Percentiles rank a stretch among this genome's conserved stretches.
phyloP scores from a whole-genome alignment of 768 basidiomycete species.

The Cystobasidium tubakii region DNA sequence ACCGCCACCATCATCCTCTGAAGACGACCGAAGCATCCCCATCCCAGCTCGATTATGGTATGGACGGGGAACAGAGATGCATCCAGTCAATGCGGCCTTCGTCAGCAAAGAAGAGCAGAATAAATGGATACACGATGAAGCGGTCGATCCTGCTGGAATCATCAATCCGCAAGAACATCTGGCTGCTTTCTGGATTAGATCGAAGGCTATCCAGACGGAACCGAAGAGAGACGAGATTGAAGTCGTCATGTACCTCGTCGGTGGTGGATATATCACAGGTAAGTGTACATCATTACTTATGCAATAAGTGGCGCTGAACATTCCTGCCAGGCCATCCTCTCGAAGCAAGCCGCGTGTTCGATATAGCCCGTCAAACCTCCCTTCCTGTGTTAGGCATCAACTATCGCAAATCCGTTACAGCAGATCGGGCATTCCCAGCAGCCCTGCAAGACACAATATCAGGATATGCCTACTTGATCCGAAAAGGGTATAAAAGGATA shows the following conservation, averaged over 20 bases:
- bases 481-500: slow-evolving; percentile 39
- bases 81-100: slow-evolving; percentile 2
- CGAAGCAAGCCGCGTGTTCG: slow-evolving; percentile 15
- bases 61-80: slow-evolving; percentile 1
- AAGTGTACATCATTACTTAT: neutral
- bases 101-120: neutral
- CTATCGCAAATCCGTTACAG: slow-evolving; percentile 40
- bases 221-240: neutral
- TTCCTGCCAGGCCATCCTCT: neutral
- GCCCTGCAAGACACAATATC: slow-evolving; percentile 43
- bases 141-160: slow-evolving; percentile 22
- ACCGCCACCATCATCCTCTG: neutral
- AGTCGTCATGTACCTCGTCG: slow-evolving; percentile 41
- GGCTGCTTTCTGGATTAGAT: slow-evolving; percentile 42
- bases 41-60: slow-evolving; percentile 16
- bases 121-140: slow-evolving; percentile 35
- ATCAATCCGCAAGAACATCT: slow-evolving; percentile 10
- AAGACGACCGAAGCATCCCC: neutral
- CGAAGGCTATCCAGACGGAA: neutral
- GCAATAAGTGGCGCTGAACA: no score
- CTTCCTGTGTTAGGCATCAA: slow-evolving; percentile 35
- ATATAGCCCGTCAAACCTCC: slow-evolving; percentile 7
- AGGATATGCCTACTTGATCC: slow-evolving; percentile 39
- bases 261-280: slow-evolving; percentile 39
- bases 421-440: slow-evolving; percentile 36